These are phyloP conservation scores for Trichosporon coremiiforme DNA, from an alignment of 1,284 basidiomycete species.

Conservation along the genomic window DNA sequence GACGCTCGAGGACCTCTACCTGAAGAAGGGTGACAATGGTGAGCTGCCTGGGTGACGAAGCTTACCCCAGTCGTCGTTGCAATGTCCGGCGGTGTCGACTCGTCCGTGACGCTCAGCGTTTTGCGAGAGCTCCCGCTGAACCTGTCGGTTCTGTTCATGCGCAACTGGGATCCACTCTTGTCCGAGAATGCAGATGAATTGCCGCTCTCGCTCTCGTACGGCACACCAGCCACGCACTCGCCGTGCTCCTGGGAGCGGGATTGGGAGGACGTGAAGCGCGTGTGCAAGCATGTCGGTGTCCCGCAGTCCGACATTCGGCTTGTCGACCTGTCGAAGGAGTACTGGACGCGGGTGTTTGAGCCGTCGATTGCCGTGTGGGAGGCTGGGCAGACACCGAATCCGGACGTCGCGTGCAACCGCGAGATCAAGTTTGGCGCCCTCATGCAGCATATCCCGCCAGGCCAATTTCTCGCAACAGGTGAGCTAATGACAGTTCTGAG, in stretches of 20 bases:
- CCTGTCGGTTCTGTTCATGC: slow-evolving; percentile 88
- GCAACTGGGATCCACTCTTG: slow-evolving; percentile 74
- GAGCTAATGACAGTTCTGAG: slow-evolving; percentile 11
- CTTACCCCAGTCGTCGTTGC: slow-evolving; percentile 73
- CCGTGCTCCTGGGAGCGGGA: slow-evolving; percentile 96
- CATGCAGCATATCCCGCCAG: slow-evolving; percentile 63
- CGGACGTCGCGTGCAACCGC: slow-evolving; percentile 89
- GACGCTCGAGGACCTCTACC: slow-evolving; percentile 36
- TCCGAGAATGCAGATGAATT: slow-evolving; percentile 38
- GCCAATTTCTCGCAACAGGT: slow-evolving; percentile 79
- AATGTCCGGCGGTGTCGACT: slow-evolving; percentile 97
- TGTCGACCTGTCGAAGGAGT: slow-evolving; percentile 80
- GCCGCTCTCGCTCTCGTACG: slow-evolving; percentile 23
- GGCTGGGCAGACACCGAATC: slow-evolving; percentile 80
- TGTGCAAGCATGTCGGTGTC: slow-evolving; percentile 67
- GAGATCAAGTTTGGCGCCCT: slow-evolving; percentile 94
- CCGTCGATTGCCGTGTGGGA: slow-evolving; percentile 77
- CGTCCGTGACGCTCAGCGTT: slow-evolving; percentile 76
- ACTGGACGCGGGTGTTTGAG: slow-evolving; percentile 86
- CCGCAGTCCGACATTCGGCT: slow-evolving; percentile 64
- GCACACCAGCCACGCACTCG: slow-evolving; percentile 65
- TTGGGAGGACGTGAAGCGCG: slow-evolving; percentile 83
- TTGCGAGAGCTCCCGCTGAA: slow-evolving; percentile 74
- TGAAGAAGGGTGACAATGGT: slow-evolving; percentile 64
- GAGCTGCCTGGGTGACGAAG: slow-evolving; percentile 12